Conservation (phyloP, 768 basidiomycete genomes). For the Trametes meyenii region DNA sequence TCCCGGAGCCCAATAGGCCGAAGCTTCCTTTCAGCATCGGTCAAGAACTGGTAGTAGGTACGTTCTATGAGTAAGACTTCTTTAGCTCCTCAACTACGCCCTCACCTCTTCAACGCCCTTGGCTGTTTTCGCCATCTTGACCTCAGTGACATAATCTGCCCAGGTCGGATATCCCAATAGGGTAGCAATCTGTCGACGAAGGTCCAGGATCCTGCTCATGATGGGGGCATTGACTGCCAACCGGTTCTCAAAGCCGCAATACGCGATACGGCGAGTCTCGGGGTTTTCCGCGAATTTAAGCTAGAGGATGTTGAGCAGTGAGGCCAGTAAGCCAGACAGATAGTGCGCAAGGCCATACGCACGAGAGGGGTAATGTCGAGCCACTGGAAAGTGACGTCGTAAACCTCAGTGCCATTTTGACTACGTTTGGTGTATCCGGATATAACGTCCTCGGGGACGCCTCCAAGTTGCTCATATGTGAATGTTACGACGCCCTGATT, state of each 20-base stretch:
- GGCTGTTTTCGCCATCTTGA: slow-evolving; percentile 82
- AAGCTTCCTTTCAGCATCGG: slow-evolving; percentile 72
- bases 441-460: slow-evolving; percentile 78
- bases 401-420: slow-evolving; percentile 59
- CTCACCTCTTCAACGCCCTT: slow-evolving; percentile 57
- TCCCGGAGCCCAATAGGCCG: slow-evolving; percentile 73
- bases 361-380: slow-evolving; percentile 42
- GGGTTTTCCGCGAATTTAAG: slow-evolving; percentile 79
- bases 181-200: slow-evolving; percentile 69
- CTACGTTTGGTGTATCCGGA: slow-evolving; percentile 74
- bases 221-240: slow-evolving; percentile 70
- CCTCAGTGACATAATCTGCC: slow-evolving; percentile 84
- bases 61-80: background rate
- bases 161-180: slow-evolving; percentile 77
- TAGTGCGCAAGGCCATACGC: background rate
- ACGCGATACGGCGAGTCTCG: slow-evolving; percentile 64
- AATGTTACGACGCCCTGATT: slow-evolving; percentile 62
- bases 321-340: slow-evolving; percentile 12
- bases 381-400: slow-evolving; percentile 79
- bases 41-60: slow-evolving; percentile 58
- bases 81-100: background rate
- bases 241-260: slow-evolving; percentile 69
- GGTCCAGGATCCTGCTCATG: slow-evolving; percentile 63
- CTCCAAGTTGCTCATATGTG: slow-evolving; percentile 73
- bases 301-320: slow-evolving; percentile 39